Conservation (phyloP, 2,329 filamentous ascomycete genomes). For the Fusarium verticillioides region DNA sequence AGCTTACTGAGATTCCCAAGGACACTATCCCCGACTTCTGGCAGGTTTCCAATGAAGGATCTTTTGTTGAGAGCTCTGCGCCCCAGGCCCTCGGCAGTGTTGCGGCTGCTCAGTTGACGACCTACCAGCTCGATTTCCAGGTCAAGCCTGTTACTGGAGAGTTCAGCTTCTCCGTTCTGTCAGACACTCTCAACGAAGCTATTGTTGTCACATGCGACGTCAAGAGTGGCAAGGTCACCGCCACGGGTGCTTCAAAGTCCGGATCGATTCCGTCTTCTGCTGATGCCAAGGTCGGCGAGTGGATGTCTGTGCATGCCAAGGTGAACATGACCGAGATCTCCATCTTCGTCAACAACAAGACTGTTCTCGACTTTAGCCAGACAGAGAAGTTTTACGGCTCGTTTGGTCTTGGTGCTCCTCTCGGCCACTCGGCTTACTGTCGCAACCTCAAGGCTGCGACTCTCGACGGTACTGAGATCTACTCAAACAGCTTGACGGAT, state of each 20-base stretch:
- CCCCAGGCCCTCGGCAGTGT: not conserved
- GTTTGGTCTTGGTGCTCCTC: not conserved
- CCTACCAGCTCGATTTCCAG: not conserved
- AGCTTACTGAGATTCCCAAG: not conserved
- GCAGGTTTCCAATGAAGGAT: not conserved
- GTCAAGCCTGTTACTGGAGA: not conserved
- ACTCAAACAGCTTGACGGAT: not conserved
- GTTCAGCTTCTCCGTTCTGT: not conserved
- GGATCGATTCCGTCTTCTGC: rapidly evolving
- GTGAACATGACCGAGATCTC: not conserved
- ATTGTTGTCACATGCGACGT: not conserved
- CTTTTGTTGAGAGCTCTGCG: not conserved
- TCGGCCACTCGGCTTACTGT: not conserved
- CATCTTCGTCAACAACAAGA: not conserved
- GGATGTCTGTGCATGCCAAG: not conserved
- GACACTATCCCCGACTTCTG: not conserved
- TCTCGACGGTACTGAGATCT: not conserved
- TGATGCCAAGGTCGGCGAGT: not conserved
- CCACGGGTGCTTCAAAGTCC: not conserved
- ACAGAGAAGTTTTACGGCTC: not conserved
- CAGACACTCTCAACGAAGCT: not conserved
- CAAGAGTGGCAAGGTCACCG: rapidly evolving
- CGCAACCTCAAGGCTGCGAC: not conserved
- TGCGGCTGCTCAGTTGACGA: not conserved
- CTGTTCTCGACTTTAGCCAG: not conserved